Evolutionary conservation across 768 basidiomycete species (phyloP), one percentile per base, ranked within the genome.

Genomic region (Mycena maculata): DNA sequence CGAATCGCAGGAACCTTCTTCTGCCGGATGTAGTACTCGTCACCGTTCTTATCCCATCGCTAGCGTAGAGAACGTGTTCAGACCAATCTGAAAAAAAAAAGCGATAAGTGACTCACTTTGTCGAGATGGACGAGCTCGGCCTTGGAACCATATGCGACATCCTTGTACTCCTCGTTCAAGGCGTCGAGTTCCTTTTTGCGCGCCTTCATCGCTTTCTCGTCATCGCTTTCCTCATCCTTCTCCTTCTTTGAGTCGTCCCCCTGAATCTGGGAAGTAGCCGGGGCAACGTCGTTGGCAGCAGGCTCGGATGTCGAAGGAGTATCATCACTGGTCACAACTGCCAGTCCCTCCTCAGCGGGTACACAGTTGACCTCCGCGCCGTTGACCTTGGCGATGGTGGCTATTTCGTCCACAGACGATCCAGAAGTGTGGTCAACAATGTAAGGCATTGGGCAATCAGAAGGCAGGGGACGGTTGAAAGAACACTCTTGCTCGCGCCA

Each of bases 11-110:
- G n/a, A 27, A 52, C 58, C 58, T 66, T 66, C 52, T 60, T 66
- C 44, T 66, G 65, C 16, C 50, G 42, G 23, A 60, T 59, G 38
- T 66, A 66, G 44, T 66, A 66, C 58, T 66, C 58, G 65, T 66
- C 65, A n/a, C 65, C 65, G 33, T 66, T 66, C 42, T 55, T 60
- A 36, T 66, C 65, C 65, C 58, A 66, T 27, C 65, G 58, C 65
- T 66, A 30, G 22, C 11, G 23, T 11, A n/a, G n/a, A n/a, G n/a
- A n/a, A n/a, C 16, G n/a, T 22, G 48, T 44, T 64, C 38, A 58
- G 50, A 45, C 3, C 12, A 33, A n/a, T n/a, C n/a, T n/a, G n/a
- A n/a, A 15, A 28, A n/a, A n/a, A n/a, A 20, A 27, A 22, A 28
- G 12, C 6, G 6, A 41, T 18, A 7, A 39, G 0, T n/a, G 28